Percentiles rank a stretch among this genome's conserved stretches.
Conservation (phyloP, 352 stramenopile species). For the Pythium sp. region DNA sequence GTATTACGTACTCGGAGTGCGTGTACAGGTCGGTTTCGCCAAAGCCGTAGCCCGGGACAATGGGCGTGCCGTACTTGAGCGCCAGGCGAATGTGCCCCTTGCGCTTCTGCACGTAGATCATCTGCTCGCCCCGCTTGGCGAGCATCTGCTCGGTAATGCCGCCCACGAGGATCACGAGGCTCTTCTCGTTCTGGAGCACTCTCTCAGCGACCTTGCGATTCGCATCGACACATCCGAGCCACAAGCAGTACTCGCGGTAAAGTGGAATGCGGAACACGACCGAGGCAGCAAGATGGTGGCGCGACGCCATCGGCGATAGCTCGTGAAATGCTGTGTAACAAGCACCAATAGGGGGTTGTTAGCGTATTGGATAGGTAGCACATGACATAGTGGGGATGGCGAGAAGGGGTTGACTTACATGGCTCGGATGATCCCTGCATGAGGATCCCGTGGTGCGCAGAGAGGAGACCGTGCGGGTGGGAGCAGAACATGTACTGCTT, state of each 20-base stretch:
- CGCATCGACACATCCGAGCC: slow-evolving; percentile 76
- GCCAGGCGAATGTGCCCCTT: slow-evolving; percentile 82
- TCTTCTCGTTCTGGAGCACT: slow-evolving; percentile 67
- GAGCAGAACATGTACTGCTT: slow-evolving; percentile 81
- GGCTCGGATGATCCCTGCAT: slow-evolving; percentile 57
- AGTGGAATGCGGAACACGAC: slow-evolving; percentile 75
- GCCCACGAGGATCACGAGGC: slow-evolving; percentile 75
- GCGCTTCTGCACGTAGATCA: slow-evolving; percentile 75
- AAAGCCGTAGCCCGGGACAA: slow-evolving; percentile 80
- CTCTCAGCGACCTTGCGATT: slow-evolving; percentile 56
- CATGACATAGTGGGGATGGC: neutral
- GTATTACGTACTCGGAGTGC: slow-evolving; percentile 48
- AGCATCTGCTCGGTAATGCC: slow-evolving; percentile 86
- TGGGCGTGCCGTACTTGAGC: slow-evolving; percentile 67
- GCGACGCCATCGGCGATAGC: slow-evolving; percentile 53
- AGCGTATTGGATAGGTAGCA: neutral
- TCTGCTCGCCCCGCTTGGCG: slow-evolving; percentile 63
- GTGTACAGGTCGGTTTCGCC: slow-evolving; percentile 85
- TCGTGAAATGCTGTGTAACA: slow-evolving; percentile 57
- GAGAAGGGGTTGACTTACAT: slow-evolving; percentile 27
- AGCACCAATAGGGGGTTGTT: neutral
- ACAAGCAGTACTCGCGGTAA: slow-evolving; percentile 77
- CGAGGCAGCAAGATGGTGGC: slow-evolving; percentile 66
- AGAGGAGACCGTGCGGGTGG: slow-evolving; percentile 75
- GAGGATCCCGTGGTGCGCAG: slow-evolving; percentile 62